phyloP scores from a whole-genome alignment of 2,329 filamentous ascomycete genomes.

The Sporothrix pallida region DNA sequence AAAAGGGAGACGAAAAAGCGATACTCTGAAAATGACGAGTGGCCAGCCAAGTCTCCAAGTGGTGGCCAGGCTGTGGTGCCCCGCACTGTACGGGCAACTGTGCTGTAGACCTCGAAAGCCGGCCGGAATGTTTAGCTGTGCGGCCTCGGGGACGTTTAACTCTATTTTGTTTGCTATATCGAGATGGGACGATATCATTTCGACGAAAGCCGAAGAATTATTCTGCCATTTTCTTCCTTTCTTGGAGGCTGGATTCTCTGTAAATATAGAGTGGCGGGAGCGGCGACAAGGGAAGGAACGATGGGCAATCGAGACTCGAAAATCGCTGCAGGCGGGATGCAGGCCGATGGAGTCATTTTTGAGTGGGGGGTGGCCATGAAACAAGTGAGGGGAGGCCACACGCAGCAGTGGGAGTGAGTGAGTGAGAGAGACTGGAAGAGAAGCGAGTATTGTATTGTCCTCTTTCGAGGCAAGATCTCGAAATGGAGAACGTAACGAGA shows the following conservation, averaged over 20 bases:
- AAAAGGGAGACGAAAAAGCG: too few species aligned
- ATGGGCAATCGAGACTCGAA: neutral
- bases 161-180: neutral
- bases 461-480: neutral
- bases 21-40: too few species aligned
- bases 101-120: neutral
- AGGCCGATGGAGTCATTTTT: slow-evolving; percentile 27
- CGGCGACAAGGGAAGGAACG: neutral
- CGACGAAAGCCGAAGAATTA: neutral
- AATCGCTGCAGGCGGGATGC: slow-evolving; percentile 20
- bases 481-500: neutral
- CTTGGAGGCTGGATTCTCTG: neutral
- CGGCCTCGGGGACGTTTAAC: neutral
- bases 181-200: neutral
- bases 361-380: slow-evolving; percentile 31
- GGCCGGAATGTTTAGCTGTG: neutral
- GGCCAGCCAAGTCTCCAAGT: neutral
- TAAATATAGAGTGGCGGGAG: slow-evolving; percentile 2
- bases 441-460: neutral
- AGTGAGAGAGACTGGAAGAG: neutral
- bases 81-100: slow-evolving; percentile 29
- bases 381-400: slow-evolving; percentile 25
- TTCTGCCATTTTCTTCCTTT: neutral
- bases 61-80: slow-evolving; percentile 8
- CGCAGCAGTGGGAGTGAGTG: neutral